A percentile compares a stretch with the other conserved stretches of the same genome.
These are phyloP conservation scores for Coriolopsis trogii DNA, from an alignment of 1,284 basidiomycete genomes.

Conservation along the genomic window DNA sequence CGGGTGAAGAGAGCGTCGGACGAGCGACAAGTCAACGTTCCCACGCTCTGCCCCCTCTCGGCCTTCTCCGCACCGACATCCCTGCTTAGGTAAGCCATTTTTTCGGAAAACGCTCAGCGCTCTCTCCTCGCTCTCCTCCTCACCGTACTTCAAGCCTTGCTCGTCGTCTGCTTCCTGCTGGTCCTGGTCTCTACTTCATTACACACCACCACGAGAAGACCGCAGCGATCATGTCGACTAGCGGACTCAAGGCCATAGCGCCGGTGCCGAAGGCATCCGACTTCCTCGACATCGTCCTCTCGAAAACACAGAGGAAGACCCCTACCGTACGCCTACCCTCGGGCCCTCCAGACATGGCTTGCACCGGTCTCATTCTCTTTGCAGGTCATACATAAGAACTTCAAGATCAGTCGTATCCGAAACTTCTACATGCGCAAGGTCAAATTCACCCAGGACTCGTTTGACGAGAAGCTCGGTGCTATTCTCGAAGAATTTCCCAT, in stretches of 20 bases:
- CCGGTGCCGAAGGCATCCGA: constrained; percentile 95
- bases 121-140: constrained; percentile 6
- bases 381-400: constrained; percentile 96
- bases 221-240: constrained; percentile 70
- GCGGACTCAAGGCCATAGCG: constrained; percentile 92
- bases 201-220: neutral
- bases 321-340: constrained; percentile 71
- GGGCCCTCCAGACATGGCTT: neutral
- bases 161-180: neutral
- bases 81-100: no score
- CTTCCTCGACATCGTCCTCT: constrained; percentile 94
- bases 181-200: neutral
- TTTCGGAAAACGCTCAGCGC: no score
- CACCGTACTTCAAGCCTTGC: neutral
- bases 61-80: no score
- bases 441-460: constrained; percentile 98
- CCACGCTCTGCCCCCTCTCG: no score
- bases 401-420: constrained; percentile 96
- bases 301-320: constrained; percentile 95
- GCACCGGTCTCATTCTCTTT: neutral
- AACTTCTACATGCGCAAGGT: constrained; percentile 99
- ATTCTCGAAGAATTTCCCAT: constrained; percentile 97
- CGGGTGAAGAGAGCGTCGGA: neutral
- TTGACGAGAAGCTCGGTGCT: constrained; percentile 94
- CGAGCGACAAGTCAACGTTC: neutral